phyloP scores from a whole-genome alignment of 2,329 filamentous ascomycete species.

The Gaeumannomyces sp. region DNA sequence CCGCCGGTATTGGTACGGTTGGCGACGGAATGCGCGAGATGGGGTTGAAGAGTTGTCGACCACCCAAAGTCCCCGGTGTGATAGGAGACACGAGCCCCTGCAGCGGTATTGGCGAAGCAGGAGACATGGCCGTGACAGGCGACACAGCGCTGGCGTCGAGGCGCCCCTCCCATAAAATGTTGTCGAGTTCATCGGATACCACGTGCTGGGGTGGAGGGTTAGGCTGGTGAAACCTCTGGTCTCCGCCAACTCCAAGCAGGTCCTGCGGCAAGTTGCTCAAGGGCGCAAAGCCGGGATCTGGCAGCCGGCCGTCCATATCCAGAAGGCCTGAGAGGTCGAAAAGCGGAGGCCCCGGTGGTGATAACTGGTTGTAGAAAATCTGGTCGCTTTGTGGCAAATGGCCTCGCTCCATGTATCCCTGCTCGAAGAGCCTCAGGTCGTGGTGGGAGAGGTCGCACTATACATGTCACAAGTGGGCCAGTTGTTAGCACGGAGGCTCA shows the following conservation, averaged over 20 bases:
- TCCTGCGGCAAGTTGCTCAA: neutral
- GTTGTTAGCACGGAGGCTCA: neutral
- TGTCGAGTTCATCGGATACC: neutral
- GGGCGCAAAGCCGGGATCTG: neutral
- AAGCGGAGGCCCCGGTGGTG: no score
- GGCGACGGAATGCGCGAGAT: neutral
- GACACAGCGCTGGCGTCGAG: neutral
- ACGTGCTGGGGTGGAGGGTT: neutral
- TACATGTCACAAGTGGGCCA: no score
- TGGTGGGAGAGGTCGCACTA: constrained; percentile 18
- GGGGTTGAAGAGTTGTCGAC: neutral
- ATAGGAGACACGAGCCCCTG: neutral
- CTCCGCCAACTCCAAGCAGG: neutral
- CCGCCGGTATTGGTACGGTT: neutral
- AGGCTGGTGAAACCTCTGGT: neutral
- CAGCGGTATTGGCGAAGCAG: neutral
- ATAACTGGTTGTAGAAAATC: neutral
- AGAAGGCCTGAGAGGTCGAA: neutral
- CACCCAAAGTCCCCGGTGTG: no score
- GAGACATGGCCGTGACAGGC: neutral
- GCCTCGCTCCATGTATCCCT: constrained; percentile 9
- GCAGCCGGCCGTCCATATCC: no score
- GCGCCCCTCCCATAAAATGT: neutral
- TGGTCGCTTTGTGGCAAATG: no score
- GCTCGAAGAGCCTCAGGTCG: constrained; percentile 14